Evolutionary conservation across 2,329 filamentous ascomycete species (phyloP).

Genomic region (Colletotrichum sp.): DNA sequence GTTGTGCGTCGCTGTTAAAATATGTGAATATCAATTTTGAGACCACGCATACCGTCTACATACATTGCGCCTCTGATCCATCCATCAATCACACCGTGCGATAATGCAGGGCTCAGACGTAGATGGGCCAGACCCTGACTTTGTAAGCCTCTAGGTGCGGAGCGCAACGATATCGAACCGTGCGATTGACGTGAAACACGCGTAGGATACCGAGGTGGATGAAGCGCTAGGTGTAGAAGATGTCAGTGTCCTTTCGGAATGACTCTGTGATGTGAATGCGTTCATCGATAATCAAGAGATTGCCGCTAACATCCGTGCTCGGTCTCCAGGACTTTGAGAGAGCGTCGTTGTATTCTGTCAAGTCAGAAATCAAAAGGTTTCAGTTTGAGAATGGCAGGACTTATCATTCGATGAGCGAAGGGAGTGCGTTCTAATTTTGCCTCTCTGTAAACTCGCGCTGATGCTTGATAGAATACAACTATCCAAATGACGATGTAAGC

Average conservation of each 20-base stretch:
- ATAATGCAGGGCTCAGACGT: not conserved
- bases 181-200: not conserved
- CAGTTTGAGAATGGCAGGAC: not conserved
- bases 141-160: not conserved
- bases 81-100: not conserved
- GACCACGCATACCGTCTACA: not conserved
- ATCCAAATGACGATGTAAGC: not conserved
- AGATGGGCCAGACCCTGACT: not conserved
- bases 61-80: not conserved
- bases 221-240: not conserved
- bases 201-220: not conserved
- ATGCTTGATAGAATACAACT: not conserved
- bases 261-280: not conserved
- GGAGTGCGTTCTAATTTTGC: not conserved
- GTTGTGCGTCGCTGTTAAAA: not conserved
- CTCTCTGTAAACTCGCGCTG: not conserved
- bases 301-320: not conserved
- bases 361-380: not conserved
- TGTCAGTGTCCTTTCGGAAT: not conserved
- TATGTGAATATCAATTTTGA: not conserved
- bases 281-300: no score
- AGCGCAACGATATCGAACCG: not conserved
- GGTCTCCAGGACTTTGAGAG: not conserved
- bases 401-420: not conserved
- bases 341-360: not conserved